Base-by-base conservation (phyloP, 495 filamentous ascomycete species). In the Hapsidospora chrysogenum region DNA sequence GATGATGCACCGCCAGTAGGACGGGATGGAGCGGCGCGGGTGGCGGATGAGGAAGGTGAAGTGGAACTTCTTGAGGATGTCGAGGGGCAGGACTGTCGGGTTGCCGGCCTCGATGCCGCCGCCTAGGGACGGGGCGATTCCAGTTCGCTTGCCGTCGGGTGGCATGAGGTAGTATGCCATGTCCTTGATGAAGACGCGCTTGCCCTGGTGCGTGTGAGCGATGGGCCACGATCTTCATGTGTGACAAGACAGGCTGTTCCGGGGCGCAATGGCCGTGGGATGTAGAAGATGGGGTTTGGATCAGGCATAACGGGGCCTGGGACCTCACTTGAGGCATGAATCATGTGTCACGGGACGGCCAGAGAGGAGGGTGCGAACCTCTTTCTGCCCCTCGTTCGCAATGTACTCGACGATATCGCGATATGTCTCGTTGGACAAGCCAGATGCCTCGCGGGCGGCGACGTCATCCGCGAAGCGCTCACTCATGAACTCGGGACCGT, bases 41-140 rank as follows among this genome's bases (percentile, higher is more conserved):
- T 95, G 84, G 33, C 89, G 85, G 62, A 97, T 95, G 25, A 97
- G 67, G 63, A 97, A 95, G n/a, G 85, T 80, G 63, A 85, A 94
- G 47, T 94, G 84, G 63, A 92, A 95, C 34, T 66, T 51, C 39
- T 63, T 56, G 26, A 94, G 63, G 33, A 83, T 50, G 13, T 64
- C 63, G 2, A 64, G 51, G 10, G 89, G 89, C 33, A 95, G 53
- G 11, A 92, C 76, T 6, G 86, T 92, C 10, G 86, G 86, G 51
- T 95, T 95, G 16, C 63, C 61, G 4, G 63, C 56, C 48, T 78
- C 68, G 31, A 39, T 17, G 27, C 44, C 36, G 21, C 40, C 48
- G 22, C 62, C 49, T 19, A 95, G 62, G 20, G 82, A 87, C 2
- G 82, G 83, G 14, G 83, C 82, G 37, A 87, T 74, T 23, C 55